Evolutionary conservation across 768 basidiomycete genomes (phyloP).

Genomic region (Mycena galericulata): DNA sequence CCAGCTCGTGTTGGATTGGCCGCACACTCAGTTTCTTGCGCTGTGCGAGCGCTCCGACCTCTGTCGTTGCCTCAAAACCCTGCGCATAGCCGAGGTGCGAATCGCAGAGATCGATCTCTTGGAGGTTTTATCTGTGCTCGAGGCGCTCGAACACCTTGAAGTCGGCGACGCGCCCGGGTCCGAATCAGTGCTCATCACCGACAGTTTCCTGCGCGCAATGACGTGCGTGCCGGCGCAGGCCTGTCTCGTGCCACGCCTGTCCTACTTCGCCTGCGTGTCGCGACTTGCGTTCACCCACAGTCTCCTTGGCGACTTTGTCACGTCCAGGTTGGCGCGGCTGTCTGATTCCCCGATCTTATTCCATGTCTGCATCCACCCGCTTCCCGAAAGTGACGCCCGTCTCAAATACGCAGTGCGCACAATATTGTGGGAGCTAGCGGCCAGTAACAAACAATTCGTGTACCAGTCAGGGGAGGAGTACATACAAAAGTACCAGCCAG

Average conservation of each 20-base stretch:
- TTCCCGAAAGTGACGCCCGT: background rate
- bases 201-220: slow-evolving; percentile 11
- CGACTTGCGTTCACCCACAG: background rate
- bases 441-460: background rate
- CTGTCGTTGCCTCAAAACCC: slow-evolving; percentile 5
- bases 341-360: background rate
- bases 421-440: background rate
- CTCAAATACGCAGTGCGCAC: background rate
- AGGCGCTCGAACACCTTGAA: slow-evolving; percentile 16
- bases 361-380: slow-evolving; percentile 10
- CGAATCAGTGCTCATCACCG: background rate
- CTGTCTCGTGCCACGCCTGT: slow-evolving; percentile 3
- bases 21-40: slow-evolving; percentile 17
- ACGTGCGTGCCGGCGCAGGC: background rate
- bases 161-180: slow-evolving; percentile 1
- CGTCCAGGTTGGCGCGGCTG: background rate
- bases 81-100: slow-evolving; percentile 7
- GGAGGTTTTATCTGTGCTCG: slow-evolving; percentile 13
- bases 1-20: slow-evolving; percentile 11
- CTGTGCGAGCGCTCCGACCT: slow-evolving; percentile 8
- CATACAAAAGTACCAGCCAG: background rate
- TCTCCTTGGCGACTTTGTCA: background rate
- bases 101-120: background rate
- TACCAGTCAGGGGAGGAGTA: background rate
- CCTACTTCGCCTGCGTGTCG: background rate